phyloP scores from a whole-genome alignment of 2,329 filamentous ascomycete genomes.

The Cryphonectria japonica region DNA sequence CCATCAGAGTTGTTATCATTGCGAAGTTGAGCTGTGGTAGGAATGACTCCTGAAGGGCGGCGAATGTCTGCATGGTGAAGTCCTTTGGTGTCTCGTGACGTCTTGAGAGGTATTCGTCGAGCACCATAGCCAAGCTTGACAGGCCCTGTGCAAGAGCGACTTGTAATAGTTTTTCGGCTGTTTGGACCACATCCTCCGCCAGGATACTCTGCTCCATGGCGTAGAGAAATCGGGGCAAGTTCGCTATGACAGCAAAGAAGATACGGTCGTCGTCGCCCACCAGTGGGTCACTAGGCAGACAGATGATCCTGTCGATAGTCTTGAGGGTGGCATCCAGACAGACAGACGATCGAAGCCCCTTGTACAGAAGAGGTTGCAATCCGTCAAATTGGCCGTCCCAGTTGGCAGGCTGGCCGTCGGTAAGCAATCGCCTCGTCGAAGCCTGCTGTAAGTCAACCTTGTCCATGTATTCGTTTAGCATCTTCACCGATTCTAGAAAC shows the following conservation, averaged over 20 bases:
- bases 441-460: conserved; percentile 81
- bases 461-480: conserved; percentile 84
- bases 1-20: conserved; percentile 87
- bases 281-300: conserved; percentile 76
- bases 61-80: conserved; percentile 75
- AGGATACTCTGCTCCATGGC: conserved; percentile 70
- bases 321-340: conserved; percentile 79
- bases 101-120: conserved; percentile 71
- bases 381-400: conserved; percentile 93
- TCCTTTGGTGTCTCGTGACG: conserved; percentile 72
- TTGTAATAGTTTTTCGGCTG: conserved; percentile 70
- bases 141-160: conserved; percentile 76
- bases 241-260: conserved; percentile 87
- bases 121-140: conserved; percentile 66
- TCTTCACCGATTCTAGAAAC: conserved; percentile 87
- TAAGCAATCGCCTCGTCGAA: conserved; percentile 69
- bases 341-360: conserved; percentile 84
- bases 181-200: conserved; percentile 60
- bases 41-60: conserved; percentile 75
- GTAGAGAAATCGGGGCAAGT: conserved; percentile 82
- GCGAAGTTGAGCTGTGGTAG: conserved; percentile 82
- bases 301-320: conserved; percentile 77
- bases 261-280: conserved; percentile 82
- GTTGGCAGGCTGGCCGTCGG: conserved; percentile 77
- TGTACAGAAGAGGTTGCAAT: conserved; percentile 83